Evolutionary conservation across 2,329 filamentous ascomycete genomes (phyloP), one percentile per base, ranked within the genome.

Genomic region (Colletotrichum tabaci): DNA sequence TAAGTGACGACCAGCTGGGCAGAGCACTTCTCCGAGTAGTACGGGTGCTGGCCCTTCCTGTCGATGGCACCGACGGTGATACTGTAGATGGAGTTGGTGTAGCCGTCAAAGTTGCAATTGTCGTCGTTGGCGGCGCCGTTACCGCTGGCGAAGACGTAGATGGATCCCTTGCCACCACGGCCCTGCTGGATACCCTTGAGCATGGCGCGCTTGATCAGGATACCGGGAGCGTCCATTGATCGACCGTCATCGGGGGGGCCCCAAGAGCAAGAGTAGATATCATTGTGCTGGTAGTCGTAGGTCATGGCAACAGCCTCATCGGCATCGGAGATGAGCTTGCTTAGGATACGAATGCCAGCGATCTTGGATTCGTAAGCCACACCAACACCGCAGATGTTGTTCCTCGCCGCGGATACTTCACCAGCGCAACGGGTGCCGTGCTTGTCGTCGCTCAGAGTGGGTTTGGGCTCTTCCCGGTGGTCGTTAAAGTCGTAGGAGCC

Each of bases 241-340:
- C 88, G 87, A 56, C 96, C 96, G 80, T 98, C 95, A 77, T 99
- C 96, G 0, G 95, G 94, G 10, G 96, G 96, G 0, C 96, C 96
- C 96, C 96, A 99, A 0, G 96, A 99, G 84, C 96, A 99, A 0
- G 96, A 99, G 83, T 98, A 99, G 71, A 99, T 98, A 72, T 98
- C 91, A 80, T 98, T 99, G 73, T 96, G 87, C 77, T 98, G 91
- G 77, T 91, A 96, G 73, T 93, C 93, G 84, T 96, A 98, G 82
- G 97, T 98, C 87, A 99, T 91, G 26, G 96, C 94, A 40, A 92
- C 87, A 30, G 96, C 95, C 82, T 99, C 96, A 78, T 99, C 96
- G 38, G 93, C 92, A 80, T 99, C 96, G 61, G 92, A 93, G 74
- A 99, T 98, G 60, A 94, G 86, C 78, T 95, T 96, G 69, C 94